Evolutionary conservation across 148 eudicot genomes (phyloP).

Genomic region (Cornus controversa): DNA sequence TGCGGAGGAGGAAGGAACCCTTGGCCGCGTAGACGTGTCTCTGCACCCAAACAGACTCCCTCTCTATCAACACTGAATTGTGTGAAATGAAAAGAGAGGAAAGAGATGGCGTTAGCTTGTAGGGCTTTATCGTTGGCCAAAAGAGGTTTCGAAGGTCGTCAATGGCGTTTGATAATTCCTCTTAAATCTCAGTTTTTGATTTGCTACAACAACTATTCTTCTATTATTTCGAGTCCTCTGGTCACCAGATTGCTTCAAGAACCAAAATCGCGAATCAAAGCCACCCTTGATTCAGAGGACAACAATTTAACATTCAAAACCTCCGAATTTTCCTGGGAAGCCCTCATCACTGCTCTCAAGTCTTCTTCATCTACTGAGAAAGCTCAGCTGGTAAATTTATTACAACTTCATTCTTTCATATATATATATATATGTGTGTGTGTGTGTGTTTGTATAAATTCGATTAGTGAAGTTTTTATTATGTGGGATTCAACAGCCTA

Average conservation of each 20-base stretch:
- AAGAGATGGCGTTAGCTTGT: constrained; percentile 4
- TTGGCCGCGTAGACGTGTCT: too few species aligned
- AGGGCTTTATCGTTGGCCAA: not conserved
- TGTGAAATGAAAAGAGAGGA: not conserved
- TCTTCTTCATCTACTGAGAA: constrained; percentile 26
- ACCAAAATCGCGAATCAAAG: constrained; percentile 22
- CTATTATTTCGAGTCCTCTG: constrained; percentile 2
- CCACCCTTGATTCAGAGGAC: constrained; percentile 22
- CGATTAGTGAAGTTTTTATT: not conserved
- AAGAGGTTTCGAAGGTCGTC: not conserved
- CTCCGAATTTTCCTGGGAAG: constrained; percentile 27
- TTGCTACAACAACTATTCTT: not conserved
- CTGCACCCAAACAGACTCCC: too few species aligned
- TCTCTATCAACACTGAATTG: not conserved
- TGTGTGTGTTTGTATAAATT: not conserved
- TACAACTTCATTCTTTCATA: not conserved
- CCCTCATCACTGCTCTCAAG: constrained; percentile 31
- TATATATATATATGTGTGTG: not conserved
- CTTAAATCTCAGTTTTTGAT: not conserved
- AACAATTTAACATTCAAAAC: not conserved
- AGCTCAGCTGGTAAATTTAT: constrained; percentile 35
- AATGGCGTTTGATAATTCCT: not conserved
- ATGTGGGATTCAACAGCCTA: not conserved
- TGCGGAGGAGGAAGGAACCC: too few species aligned
- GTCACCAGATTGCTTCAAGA: constrained; percentile 18